Base-by-base conservation (phyloP, 768 basidiomycete species). In the Cubamyces sp. region DNA sequence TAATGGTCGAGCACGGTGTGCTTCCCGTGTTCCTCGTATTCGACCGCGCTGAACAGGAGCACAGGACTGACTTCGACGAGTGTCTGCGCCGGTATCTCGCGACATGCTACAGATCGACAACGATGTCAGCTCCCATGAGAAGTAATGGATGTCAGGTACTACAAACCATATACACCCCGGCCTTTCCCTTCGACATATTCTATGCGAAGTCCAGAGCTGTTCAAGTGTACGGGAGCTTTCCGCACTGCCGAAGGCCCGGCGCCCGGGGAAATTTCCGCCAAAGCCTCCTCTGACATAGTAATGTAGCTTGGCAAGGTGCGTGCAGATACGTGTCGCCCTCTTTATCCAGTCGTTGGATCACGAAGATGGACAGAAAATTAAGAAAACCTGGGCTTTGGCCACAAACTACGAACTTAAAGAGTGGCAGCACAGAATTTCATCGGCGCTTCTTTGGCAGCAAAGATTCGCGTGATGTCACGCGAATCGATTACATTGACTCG, bases 31-130 rank as follows among this genome's bases (percentile, higher is more conserved):
- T 72, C 70, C 47, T 83, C 78, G 67, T 94, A 95, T 75, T 95
- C 92, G 25, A 84, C 79, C 58, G 81, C 80, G 5, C 77, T 72
- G 69, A 96, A 84, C 12, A 96, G 77, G n/a, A 96, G 76, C 19
- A 93, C 91, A 2, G 96, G 95, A 64, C 90, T 90, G 66, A 87
- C 83, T 73, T 97, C 96, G 62, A 98, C 71, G n/a, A 90, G 66
- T 0, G 88, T 88, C 14, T 83, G 79, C 12, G 81, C 74, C 19
- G 87, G 79, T 62, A 94, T 86, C 34, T 68, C 65, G 18, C 75
- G 75, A 8, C 82, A 77, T 21, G 91, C 85, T 85, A 60, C 37
- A 46, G 34, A 18, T 19, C 3, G 14, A 46, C 15, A 18, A 9
- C 21, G 34, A 45, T 25, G 19, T 15, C 19, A 28, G 55, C 14